Evolutionary conservation across 2,329 filamentous ascomycete genomes (phyloP).

Genomic region (Trematosphaeria pertusa): DNA sequence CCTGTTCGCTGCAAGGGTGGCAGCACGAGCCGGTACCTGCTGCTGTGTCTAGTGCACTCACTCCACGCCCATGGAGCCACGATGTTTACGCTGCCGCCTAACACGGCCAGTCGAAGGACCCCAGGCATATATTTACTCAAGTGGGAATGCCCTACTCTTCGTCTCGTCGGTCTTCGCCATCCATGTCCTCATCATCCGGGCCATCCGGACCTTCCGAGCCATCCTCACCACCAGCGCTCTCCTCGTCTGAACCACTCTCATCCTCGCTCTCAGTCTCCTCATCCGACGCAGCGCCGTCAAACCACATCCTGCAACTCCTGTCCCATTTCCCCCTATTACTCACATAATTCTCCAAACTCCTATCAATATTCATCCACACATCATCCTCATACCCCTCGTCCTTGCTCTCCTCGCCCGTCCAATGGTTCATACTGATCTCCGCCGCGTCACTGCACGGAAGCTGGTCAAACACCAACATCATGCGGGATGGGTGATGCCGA

Average conservation of each 20-base stretch:
- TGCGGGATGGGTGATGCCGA: slow-evolving; percentile 2
- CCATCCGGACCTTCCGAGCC: not conserved
- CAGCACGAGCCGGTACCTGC: too few relatives aligned
- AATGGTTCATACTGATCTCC: slow-evolving; percentile 1
- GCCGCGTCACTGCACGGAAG: slow-evolving; percentile 1
- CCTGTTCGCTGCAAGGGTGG: too few relatives aligned
- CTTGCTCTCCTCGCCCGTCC: slow-evolving; percentile 1
- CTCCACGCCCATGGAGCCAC: too few relatives aligned
- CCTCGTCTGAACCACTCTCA: not conserved
- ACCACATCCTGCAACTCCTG: slow-evolving; percentile 1
- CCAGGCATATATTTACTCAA: too few relatives aligned
- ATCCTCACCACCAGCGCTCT: not conserved
- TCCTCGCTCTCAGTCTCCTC: not conserved
- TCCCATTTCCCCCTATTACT: slow-evolving; percentile 4
- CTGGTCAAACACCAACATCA: not conserved
- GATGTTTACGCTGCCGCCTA: too few relatives aligned
- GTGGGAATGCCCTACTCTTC: too few relatives aligned
- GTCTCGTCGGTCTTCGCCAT: not conserved
- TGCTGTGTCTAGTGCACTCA: too few relatives aligned
- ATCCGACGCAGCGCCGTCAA: not conserved
- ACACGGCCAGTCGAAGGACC: too few relatives aligned
- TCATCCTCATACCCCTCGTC: not conserved
- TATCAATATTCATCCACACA: slow-evolving; percentile 1
- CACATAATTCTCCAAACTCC: slow-evolving; percentile 1
- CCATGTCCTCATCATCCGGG: not conserved